Percentiles rank a stretch among this genome's conserved stretches.
These are phyloP conservation scores for Hypomyces rosellus DNA, from an alignment of 2,329 filamentous ascomycete species.

Conservation along the genomic window DNA sequence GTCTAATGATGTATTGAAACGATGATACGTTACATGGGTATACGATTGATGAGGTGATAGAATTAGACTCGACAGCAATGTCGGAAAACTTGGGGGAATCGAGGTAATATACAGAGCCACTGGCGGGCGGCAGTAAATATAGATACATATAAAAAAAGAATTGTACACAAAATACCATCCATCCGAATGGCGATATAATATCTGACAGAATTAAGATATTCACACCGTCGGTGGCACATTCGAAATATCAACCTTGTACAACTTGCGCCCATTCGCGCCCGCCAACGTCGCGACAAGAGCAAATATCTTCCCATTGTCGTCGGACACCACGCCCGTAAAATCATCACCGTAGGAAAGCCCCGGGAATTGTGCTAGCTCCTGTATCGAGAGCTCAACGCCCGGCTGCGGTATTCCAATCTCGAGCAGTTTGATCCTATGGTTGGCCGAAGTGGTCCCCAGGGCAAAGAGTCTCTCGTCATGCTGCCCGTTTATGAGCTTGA, in stretches of 20 bases:
- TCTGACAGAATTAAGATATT: neutral
- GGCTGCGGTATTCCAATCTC: slow-evolving; percentile 16
- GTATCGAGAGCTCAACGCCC: slow-evolving; percentile 4
- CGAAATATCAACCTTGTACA: slow-evolving; percentile 3
- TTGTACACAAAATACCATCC: neutral
- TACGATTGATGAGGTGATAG: too few species aligned
- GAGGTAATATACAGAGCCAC: too few species aligned
- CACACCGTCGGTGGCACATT: neutral
- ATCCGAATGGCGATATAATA: neutral
- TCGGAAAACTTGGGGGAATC: too few species aligned
- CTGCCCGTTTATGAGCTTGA: slow-evolving; percentile 19
- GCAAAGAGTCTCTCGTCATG: slow-evolving; percentile 19
- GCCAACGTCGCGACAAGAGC: slow-evolving; percentile 2
- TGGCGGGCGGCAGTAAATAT: too few species aligned
- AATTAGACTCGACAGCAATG: too few species aligned
- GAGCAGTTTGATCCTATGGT: slow-evolving; percentile 18
- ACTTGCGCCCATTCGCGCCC: neutral
- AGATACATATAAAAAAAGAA: too few species aligned
- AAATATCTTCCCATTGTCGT: neutral
- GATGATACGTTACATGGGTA: too few species aligned
- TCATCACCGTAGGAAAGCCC: slow-evolving; percentile 16
- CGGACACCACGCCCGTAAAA: slow-evolving; percentile 13
- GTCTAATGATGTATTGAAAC: neutral
- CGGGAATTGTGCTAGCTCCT: slow-evolving; percentile 12
- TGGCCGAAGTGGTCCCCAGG: slow-evolving; percentile 17